Evolutionary conservation across 108 stramenopile species (phyloP).

Genomic region (Cyclotella distinguenda): DNA sequence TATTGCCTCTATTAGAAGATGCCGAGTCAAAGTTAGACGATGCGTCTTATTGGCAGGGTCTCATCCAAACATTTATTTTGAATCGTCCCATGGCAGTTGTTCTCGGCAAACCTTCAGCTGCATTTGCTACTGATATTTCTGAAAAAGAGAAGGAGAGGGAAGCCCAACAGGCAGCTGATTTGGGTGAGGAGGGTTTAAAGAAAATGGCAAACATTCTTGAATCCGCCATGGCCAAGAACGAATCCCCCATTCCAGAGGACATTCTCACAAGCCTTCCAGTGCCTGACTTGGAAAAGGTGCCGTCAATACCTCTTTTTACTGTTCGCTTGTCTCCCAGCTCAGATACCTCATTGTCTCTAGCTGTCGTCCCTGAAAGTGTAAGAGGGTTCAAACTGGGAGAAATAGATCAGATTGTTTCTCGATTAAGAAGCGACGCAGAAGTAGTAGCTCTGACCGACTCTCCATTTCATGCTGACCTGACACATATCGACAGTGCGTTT

Average conservation of each 20-base stretch:
- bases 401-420: conserved; percentile 8
- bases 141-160: conserved; percentile 39
- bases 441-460: neutral
- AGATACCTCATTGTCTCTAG: neutral
- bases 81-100: conserved; percentile 50
- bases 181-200: conserved; percentile 33
- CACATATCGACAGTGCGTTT: conserved; percentile 47
- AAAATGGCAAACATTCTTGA: conserved; percentile 23
- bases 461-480: conserved; percentile 44
- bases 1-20: conserved; percentile 38
- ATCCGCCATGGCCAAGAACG: conserved; percentile 36
- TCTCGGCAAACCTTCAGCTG: conserved; percentile 43
- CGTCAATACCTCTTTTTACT: conserved; percentile 44
- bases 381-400: conserved; percentile 20
- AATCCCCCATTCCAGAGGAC: conserved; percentile 39
- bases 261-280: conserved; percentile 42
- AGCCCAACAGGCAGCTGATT: conserved; percentile 26
- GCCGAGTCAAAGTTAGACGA: conserved; percentile 28
- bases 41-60: conserved; percentile 35
- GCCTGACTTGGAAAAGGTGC: conserved; percentile 44
- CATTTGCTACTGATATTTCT: conserved; percentile 24
- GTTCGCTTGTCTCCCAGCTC: conserved; percentile 25
- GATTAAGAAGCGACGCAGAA: conserved; percentile 27
- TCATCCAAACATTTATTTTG: conserved; percentile 36
- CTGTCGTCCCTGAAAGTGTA: conserved; percentile 41